Evolutionary conservation across 768 basidiomycete genomes (phyloP).

Genomic region (Boletales sp.): DNA sequence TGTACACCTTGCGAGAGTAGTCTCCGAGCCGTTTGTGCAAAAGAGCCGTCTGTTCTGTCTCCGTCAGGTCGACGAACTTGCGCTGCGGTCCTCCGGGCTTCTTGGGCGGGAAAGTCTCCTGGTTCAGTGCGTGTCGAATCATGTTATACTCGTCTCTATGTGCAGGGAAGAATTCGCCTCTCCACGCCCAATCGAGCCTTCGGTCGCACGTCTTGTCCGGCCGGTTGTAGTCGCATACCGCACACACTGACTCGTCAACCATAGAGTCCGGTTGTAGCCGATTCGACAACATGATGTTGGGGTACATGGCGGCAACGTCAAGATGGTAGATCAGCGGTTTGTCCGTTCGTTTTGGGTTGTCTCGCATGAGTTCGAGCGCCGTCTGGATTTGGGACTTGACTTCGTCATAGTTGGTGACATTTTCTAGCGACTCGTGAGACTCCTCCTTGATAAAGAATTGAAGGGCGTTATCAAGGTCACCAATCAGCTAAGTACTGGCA

Average conservation of each 20-base stretch:
- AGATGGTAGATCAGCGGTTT: constrained; percentile 97
- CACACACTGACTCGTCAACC: constrained; percentile 93
- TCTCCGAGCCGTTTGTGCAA: constrained; percentile 97
- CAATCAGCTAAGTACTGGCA: constrained; percentile 64
- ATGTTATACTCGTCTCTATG: constrained; percentile 98
- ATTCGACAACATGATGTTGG: constrained; percentile 99
- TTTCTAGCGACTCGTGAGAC: constrained; percentile 69
- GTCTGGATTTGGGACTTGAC: constrained; percentile 76
- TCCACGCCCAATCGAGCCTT: constrained; percentile 95
- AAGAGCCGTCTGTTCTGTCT: constrained; percentile 85
- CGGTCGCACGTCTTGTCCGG: constrained; percentile 95
- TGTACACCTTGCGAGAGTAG: constrained; percentile 98
- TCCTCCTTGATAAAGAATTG: constrained; percentile 88
- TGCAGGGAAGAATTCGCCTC: constrained; percentile 97
- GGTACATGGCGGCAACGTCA: constrained; percentile 99
- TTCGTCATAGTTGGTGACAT: constrained; percentile 93
- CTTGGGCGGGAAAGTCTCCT: constrained; percentile 87
- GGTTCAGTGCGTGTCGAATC: constrained; percentile 95
- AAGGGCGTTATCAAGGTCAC: constrained; percentile 90
- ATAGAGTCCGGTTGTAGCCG: constrained; percentile 97
- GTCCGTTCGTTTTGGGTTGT: constrained; percentile 84
- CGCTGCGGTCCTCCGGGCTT: constrained; percentile 69
- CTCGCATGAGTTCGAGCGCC: constrained; percentile 85
- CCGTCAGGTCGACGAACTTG: constrained; percentile 77
- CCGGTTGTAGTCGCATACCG: constrained; percentile 97